These are phyloP conservation scores for Bacidia rubella DNA, from an alignment of 495 filamentous ascomycete genomes.

Conservation along the genomic window DNA sequence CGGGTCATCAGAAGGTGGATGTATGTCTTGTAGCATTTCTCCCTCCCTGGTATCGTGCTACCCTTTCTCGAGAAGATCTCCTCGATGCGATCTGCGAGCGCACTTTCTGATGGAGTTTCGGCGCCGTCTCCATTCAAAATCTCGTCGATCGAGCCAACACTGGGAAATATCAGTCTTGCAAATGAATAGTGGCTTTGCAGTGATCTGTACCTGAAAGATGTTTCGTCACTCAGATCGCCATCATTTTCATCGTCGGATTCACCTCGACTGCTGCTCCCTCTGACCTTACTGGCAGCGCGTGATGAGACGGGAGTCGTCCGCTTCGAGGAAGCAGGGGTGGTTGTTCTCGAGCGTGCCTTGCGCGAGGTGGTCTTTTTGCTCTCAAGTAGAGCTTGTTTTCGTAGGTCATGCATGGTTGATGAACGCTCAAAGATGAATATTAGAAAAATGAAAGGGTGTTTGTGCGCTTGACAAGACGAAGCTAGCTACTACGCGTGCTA, in stretches of 20 bases:
- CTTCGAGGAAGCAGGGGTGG: constrained; percentile 51
- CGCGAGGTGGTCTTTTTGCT: constrained; percentile 85
- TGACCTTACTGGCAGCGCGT: constrained; percentile 21
- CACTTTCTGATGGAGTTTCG: constrained; percentile 39
- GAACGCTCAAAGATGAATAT: too few species aligned
- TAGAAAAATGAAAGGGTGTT: background rate
- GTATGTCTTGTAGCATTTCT: constrained; percentile 56
- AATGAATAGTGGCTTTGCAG: background rate
- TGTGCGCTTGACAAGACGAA: background rate
- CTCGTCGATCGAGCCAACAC: constrained; percentile 45
- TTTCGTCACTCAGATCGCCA: constrained; percentile 51
- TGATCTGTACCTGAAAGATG: constrained; percentile 48
- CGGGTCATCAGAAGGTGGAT: constrained; percentile 59
- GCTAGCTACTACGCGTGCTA: background rate
- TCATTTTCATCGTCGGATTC: constrained; percentile 69
- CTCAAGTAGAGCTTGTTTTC: constrained; percentile 63
- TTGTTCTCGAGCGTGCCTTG: constrained; percentile 65
- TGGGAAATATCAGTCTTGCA: constrained; percentile 12
- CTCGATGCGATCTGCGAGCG: constrained; percentile 56
- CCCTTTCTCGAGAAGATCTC: constrained; percentile 81
- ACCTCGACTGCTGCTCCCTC: constrained; percentile 39
- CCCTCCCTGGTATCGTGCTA: constrained; percentile 65
- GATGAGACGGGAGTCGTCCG: constrained; percentile 43
- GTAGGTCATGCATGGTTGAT: constrained; percentile 63
- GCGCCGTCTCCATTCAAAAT: constrained; percentile 37